These are phyloP conservation scores for Solanum hybrid DNA, from an alignment of 305 asterid genomes.

Conservation along the genomic window DNA sequence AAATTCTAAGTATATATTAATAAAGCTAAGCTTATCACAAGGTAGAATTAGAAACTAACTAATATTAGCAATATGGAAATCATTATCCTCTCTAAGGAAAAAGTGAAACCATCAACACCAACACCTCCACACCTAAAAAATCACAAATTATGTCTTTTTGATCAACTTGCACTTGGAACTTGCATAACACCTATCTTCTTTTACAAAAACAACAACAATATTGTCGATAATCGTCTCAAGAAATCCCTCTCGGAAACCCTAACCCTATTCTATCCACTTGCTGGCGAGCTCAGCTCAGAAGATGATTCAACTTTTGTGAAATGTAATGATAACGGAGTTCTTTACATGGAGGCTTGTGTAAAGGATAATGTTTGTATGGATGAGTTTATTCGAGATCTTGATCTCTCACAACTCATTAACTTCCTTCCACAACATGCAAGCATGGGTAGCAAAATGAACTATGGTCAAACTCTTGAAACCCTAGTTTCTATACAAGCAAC, in stretches of 20 bases:
- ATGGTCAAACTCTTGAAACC: not conserved
- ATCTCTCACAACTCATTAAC: not conserved
- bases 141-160: not conserved
- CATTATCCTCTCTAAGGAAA: not conserved
- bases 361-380: not conserved
- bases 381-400: not conserved
- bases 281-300: not conserved
- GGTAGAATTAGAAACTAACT: not conserved
- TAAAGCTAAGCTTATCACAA: not conserved
- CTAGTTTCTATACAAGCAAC: not conserved
- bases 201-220: not conserved
- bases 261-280: not conserved
- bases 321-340: not conserved
- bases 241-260: not conserved
- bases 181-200: not conserved
- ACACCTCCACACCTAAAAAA: not conserved
- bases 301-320: not conserved
- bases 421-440: not conserved
- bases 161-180: not conserved
- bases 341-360: not conserved
- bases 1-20: not conserved
- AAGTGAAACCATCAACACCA: constrained; percentile 1
- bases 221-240: not conserved
- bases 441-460: not conserved
- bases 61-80: not conserved